Evolutionary conservation across 2,329 filamentous ascomycete species (phyloP).

Genomic region (Epichloe hybrida): DNA sequence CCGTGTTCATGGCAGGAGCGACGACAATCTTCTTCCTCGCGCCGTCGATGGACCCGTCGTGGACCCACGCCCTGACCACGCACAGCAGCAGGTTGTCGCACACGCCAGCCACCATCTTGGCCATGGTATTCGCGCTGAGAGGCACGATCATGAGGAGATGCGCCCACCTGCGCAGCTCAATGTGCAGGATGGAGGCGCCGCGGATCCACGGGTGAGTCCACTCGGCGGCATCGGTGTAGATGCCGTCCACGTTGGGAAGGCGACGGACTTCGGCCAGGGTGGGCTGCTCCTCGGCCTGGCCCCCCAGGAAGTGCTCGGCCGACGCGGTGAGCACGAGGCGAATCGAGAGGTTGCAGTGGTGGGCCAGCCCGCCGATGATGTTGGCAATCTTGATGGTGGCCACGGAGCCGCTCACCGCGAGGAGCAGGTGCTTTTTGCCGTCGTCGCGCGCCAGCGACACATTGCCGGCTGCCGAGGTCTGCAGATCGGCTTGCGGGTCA

Average conservation of each 20-base stretch:
- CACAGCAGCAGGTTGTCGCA: slow-evolving; percentile 62
- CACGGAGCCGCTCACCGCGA: slow-evolving; percentile 43
- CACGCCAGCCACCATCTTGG: slow-evolving; percentile 68
- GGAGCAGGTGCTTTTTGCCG: slow-evolving; percentile 29
- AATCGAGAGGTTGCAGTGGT: slow-evolving; percentile 52
- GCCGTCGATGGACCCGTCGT: slow-evolving; percentile 44
- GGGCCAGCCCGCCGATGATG: slow-evolving; percentile 46
- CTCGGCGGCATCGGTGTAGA: slow-evolving; percentile 78
- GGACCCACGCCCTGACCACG: slow-evolving; percentile 81
- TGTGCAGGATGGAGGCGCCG: slow-evolving; percentile 73
- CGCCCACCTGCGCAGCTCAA: slow-evolving; percentile 69
- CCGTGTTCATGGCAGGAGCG: slow-evolving; percentile 75
- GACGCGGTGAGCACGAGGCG: slow-evolving; percentile 69
- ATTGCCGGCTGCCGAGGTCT: slow-evolving; percentile 14
- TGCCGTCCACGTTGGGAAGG: slow-evolving; percentile 60
- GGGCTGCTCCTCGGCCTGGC: slow-evolving; percentile 68
- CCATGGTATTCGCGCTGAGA: slow-evolving; percentile 71
- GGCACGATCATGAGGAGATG: slow-evolving; percentile 70
- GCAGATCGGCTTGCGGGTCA: slow-evolving; percentile 1
- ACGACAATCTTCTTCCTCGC: slow-evolving; percentile 54
- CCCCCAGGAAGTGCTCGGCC: slow-evolving; percentile 62
- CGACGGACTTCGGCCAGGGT: slow-evolving; percentile 41
- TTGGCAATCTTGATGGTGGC: slow-evolving; percentile 73
- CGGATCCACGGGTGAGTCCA: slow-evolving; percentile 69
- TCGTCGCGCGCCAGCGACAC: slow-evolving; percentile 22